phyloP scores from a whole-genome alignment of 2,329 filamentous ascomycete species.

The Trichoderma pleuroti region DNA sequence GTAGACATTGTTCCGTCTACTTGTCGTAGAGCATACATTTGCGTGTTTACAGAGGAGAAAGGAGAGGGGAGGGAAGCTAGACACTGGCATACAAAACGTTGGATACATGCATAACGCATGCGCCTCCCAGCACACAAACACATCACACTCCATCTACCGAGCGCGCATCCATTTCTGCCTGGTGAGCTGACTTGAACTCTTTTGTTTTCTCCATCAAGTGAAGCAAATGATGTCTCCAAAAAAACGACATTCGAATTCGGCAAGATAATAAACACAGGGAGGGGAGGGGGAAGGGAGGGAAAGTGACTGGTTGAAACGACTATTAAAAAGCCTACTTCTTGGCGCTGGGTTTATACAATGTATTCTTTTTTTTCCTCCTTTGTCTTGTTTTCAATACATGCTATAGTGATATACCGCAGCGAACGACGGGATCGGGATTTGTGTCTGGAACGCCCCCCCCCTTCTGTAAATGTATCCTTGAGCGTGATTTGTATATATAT shows the following conservation, averaged over 20 bases:
- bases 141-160: background rate
- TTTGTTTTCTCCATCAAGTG: background rate
- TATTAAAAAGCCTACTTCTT: background rate
- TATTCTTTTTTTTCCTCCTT: background rate
- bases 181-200: background rate
- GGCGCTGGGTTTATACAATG: slow-evolving; percentile 3
- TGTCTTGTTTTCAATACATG: background rate
- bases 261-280: background rate
- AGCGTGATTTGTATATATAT: background rate
- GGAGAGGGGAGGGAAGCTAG: background rate
- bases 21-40: background rate
- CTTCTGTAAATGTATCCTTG: background rate
- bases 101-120: background rate
- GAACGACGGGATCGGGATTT: background rate
- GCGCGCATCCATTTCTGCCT: background rate
- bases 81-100: background rate
- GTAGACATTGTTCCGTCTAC: background rate
- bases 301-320: background rate
- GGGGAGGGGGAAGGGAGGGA: background rate
- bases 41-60: background rate
- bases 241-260: background rate
- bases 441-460: background rate
- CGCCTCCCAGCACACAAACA: background rate
- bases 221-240: background rate
- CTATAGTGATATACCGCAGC: background rate